phyloP scores from a whole-genome alignment of 2,329 filamentous ascomycete genomes.

The Rachicladosporium sp. region DNA sequence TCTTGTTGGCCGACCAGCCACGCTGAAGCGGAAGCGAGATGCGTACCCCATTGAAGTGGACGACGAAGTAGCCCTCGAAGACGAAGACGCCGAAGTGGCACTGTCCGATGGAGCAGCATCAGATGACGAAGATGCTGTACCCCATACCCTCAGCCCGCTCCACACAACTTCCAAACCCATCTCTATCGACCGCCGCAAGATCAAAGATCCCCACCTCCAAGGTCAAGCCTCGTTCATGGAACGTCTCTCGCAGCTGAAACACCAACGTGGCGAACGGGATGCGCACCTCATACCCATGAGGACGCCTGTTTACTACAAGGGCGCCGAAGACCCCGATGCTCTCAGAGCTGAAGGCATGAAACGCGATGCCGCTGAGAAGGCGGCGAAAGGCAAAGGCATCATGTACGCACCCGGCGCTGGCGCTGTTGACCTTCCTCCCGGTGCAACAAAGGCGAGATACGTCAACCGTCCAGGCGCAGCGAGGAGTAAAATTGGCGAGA shows the following conservation, averaged over 20 bases:
- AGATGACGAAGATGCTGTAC: background rate
- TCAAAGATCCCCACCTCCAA: constrained; percentile 10
- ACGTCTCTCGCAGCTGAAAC: constrained; percentile 29
- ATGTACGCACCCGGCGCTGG: too few species aligned
- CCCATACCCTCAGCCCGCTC: background rate
- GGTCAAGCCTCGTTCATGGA: constrained; percentile 28
- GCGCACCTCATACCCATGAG: constrained; percentile 3
- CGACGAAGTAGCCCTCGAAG: constrained; percentile 5
- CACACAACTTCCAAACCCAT: constrained; percentile 8
- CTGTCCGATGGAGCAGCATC: constrained; percentile 1
- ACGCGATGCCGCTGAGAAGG: too few species aligned
- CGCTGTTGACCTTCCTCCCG: too few species aligned
- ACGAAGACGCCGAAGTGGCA: background rate
- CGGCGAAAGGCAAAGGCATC: too few species aligned
- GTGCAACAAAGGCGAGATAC: too few species aligned
- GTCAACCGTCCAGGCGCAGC: too few species aligned
- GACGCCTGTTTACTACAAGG: constrained; percentile 5
- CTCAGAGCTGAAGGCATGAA: background rate
- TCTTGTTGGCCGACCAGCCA: constrained; percentile 53
- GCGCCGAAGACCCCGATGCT: constrained; percentile 3
- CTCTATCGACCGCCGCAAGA: constrained; percentile 11
- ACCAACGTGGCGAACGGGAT: constrained; percentile 28
- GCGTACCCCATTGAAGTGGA: constrained; percentile 2
- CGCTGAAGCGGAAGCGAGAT: constrained; percentile 22
- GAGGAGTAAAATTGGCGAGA: too few species aligned